phyloP scores from a whole-genome alignment of 1,284 basidiomycete species.

The Coniferiporia weirii region DNA sequence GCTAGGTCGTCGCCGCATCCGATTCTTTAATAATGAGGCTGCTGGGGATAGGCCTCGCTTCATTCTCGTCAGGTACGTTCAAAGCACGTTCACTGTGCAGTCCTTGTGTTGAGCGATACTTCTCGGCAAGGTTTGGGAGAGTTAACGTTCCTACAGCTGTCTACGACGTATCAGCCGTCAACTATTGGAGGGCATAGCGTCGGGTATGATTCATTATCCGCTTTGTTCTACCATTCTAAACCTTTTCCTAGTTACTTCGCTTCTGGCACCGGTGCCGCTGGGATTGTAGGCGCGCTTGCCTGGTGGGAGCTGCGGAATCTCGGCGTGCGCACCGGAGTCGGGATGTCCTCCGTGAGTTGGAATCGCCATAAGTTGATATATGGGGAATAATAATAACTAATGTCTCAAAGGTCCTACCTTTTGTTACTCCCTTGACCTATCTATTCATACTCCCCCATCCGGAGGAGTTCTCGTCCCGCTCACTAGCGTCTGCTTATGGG shows the following conservation, averaged over 20 bases:
- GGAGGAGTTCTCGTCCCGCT: slow-evolving; percentile 35
- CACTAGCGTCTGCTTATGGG: slow-evolving; percentile 28
- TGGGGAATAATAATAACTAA: not conserved
- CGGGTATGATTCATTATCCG: slow-evolving; percentile 40
- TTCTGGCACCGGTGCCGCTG: slow-evolving; percentile 91
- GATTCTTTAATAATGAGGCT: slow-evolving; percentile 67
- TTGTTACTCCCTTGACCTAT: slow-evolving; percentile 71
- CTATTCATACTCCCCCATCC: slow-evolving; percentile 68
- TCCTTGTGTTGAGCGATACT: not conserved
- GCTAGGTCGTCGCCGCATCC: slow-evolving; percentile 77
- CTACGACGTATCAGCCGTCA: slow-evolving; percentile 74
- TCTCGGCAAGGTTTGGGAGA: slow-evolving; percentile 75
- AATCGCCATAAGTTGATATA: not conserved
- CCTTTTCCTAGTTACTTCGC: slow-evolving; percentile 65
- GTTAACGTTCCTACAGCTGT: slow-evolving; percentile 90
- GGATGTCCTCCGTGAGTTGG: slow-evolving; percentile 64
- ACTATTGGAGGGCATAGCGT: slow-evolving; percentile 67
- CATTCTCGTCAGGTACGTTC: slow-evolving; percentile 76
- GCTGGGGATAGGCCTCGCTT: slow-evolving; percentile 84
- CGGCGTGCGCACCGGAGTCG: slow-evolving; percentile 81
- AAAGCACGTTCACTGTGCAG: not conserved
- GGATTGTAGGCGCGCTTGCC: slow-evolving; percentile 84
- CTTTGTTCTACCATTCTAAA: not conserved
- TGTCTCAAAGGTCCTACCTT: slow-evolving; percentile 62
- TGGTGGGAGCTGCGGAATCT: slow-evolving; percentile 93